Evolutionary conservation across 805 yeast genomes (phyloP), one percentile per base, ranked within the genome.

Genomic region (Ogataea nakhonphanomensis): DNA sequence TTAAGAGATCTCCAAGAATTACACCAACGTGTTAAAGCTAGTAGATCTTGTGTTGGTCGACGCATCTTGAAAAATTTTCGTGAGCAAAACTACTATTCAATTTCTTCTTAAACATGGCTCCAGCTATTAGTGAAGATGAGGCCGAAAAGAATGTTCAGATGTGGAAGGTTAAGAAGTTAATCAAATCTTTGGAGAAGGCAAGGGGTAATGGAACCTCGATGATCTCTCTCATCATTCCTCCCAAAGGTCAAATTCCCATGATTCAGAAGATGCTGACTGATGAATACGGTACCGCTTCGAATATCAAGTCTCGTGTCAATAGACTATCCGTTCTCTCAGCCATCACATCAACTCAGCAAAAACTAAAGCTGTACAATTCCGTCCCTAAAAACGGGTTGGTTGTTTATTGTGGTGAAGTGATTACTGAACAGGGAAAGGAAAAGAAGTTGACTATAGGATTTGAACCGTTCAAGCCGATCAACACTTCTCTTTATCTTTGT

Each of bases 131-230:
- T 11, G 74, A 80, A 54, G 95, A 88, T 46, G 96, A 89, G 52
- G 93, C 95, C 38, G 99, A 93, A 64, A 89, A 86, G 71, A 91
- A 90, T 71, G 91, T 93, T 63, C 96, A 93, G 73, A 90, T 93
- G 73, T 93, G 99, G 99, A 93, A 93, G 80, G 81, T 93, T 75
- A 91, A 90, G 75, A 93, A 93, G 70, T 76, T 88, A 67, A 78
- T 90, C 75, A 85, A 85, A 67, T 78, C 84, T 45, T 76, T 93
- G 54, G 93, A 93, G 63, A 71, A 70, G 57, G 98, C 98, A 39
- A 79, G 96, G 66, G 99, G 99, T 66, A 93, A 91, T 64, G 99
- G 99, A 67, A 93, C 99, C 33, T 93, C 99, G 17, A 93, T 93
- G 98, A 93, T 93, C 61, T 89, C 97, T 21, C 74, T 93, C 62